Percentiles rank a stretch among this genome's conserved stretches.
Evolutionary conservation across 1,284 basidiomycete genomes (phyloP).

Genomic region (Melampsora occidentalis): DNA sequence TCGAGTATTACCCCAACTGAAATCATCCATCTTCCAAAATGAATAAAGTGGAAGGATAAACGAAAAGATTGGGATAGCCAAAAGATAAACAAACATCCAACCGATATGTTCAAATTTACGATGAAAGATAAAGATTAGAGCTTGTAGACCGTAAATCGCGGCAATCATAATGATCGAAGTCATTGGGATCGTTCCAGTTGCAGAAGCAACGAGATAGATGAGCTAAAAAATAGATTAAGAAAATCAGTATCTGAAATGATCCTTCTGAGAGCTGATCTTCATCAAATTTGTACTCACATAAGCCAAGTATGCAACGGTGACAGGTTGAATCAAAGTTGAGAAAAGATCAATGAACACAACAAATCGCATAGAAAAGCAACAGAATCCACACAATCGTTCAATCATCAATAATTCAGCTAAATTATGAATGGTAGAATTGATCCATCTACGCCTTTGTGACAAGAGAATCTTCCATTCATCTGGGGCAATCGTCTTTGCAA

Average conservation of each 20-base stretch:
- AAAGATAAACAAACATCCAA: conserved; percentile 92
- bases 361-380: conserved; percentile 96
- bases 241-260: background rate
- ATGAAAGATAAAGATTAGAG: conserved; percentile 53
- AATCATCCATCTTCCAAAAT: conserved; percentile 92
- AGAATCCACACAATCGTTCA: conserved; percentile 49
- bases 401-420: conserved; percentile 76
- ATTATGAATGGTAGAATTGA: conserved; percentile 98
- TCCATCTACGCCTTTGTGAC: conserved; percentile 98
- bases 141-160: conserved; percentile 74
- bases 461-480: conserved; percentile 90
- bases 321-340: conserved; percentile 75
- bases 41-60: conserved; percentile 92
- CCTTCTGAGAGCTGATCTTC: conserved; percentile 3
- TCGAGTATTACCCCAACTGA: conserved; percentile 75
- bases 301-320: conserved; percentile 70
- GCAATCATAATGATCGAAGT: conserved; percentile 86
- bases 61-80: conserved; percentile 89
- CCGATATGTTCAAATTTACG: conserved; percentile 58
- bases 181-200: conserved; percentile 49
- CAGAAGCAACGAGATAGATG: conserved; percentile 48
- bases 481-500: conserved; percentile 85
- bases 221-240: conserved; percentile 24
- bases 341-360: conserved; percentile 89
- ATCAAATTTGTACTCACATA: conserved; percentile 66